These are phyloP conservation scores for Infundibulicybe gibba DNA, from an alignment of 768 basidiomycete genomes.

Conservation along the genomic window DNA sequence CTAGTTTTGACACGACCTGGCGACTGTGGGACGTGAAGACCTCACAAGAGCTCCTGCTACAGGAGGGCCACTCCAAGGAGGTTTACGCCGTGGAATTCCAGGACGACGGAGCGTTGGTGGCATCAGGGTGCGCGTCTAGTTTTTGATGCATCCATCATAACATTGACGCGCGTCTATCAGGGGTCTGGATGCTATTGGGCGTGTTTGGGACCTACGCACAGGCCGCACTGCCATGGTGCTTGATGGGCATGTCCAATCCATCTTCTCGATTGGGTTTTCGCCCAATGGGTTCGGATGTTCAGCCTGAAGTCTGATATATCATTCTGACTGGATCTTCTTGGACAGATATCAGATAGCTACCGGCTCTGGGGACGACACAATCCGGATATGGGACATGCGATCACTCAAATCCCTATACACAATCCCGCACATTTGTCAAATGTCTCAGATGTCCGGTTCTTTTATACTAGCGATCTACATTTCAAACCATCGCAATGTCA, in stretches of 20 bases:
- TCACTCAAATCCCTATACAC: constrained; percentile 91
- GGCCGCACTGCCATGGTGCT: constrained; percentile 97
- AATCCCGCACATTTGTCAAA: constrained; percentile 93
- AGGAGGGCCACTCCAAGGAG: constrained; percentile 97
- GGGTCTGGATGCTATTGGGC: constrained; percentile 93
- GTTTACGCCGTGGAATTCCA: constrained; percentile 97
- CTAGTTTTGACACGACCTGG: constrained; percentile 98
- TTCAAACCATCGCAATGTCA: constrained; percentile 36
- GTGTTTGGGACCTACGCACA: constrained; percentile 95
- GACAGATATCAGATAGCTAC: constrained; percentile 94
- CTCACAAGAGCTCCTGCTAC: constrained; percentile 76
- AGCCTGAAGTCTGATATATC: constrained; percentile 3
- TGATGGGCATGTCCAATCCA: constrained; percentile 93
- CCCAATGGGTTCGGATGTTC: constrained; percentile 80
- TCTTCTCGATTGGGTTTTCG: constrained; percentile 88
- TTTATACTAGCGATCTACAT: constrained; percentile 60
- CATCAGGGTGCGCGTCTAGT: constrained; percentile 73
- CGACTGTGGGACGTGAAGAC: constrained; percentile 91
- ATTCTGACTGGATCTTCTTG: constrained; percentile 9
- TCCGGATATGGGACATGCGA: constrained; percentile 98
- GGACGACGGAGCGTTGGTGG: constrained; percentile 87
- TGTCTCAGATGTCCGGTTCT: constrained; percentile 94
- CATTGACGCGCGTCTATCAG: constrained; percentile 33
- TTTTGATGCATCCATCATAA: neutral
- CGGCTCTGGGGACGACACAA: constrained; percentile 94